phyloP scores from a whole-genome alignment of 2,329 filamentous ascomycete genomes.

The Arachnopeziza araneosa region DNA sequence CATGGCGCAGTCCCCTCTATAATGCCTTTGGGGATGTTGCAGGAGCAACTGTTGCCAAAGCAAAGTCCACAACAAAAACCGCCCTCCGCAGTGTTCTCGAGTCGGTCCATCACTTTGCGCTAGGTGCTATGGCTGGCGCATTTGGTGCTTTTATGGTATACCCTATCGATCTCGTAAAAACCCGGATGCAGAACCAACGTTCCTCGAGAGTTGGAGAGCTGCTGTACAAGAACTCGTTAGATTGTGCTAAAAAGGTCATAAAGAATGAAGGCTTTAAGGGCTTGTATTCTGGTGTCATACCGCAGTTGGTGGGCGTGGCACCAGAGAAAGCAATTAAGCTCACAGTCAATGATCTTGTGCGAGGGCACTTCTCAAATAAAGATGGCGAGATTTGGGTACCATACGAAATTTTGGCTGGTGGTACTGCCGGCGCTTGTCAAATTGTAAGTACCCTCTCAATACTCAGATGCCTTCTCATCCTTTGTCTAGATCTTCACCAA shows the following conservation, averaged over 20 bases:
- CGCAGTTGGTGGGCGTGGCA: conserved; percentile 95
- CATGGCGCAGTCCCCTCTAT: conserved; percentile 63
- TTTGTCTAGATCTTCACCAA: conserved; percentile 79
- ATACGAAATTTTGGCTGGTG: conserved; percentile 82
- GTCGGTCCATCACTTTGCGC: conserved; percentile 82
- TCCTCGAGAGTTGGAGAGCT: conserved; percentile 74
- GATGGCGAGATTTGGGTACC: conserved; percentile 65
- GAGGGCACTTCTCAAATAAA: conserved; percentile 67
- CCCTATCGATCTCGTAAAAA: conserved; percentile 97
- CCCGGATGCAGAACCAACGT: conserved; percentile 95
- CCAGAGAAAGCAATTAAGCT: conserved; percentile 99
- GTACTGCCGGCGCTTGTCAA: conserved; percentile 86
- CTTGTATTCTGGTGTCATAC: conserved; percentile 89
- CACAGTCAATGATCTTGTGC: conserved; percentile 92
- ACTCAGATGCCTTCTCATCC: background rate
- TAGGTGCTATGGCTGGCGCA: conserved; percentile 86
- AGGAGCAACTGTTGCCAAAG: conserved; percentile 38
- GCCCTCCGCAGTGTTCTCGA: conserved; percentile 62
- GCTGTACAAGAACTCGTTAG: conserved; percentile 94
- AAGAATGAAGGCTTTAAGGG: conserved; percentile 86
- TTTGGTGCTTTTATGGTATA: conserved; percentile 99
- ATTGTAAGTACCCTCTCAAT: conserved; percentile 59
- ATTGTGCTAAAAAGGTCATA: conserved; percentile 90
- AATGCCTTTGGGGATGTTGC: conserved; percentile 35
- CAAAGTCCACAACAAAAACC: conserved; percentile 48